A percentile compares a stretch with the other conserved stretches of the same genome.
Evolutionary conservation across 495 filamentous ascomycete genomes (phyloP).

Genomic region (Wilcoxina mikolae): DNA sequence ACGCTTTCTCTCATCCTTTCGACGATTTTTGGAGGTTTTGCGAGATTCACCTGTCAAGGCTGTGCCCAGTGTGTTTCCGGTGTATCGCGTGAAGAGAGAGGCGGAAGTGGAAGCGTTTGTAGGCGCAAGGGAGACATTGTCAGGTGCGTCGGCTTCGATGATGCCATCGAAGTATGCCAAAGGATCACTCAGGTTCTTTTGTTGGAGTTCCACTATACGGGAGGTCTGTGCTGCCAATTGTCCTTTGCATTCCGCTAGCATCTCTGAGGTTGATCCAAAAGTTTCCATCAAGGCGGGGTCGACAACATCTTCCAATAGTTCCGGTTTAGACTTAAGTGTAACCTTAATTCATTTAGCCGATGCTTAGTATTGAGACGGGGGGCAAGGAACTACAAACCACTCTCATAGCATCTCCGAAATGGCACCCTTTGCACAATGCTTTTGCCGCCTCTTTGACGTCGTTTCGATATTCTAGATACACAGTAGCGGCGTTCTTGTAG

Average conservation of each 20-base stretch:
- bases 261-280: conserved; percentile 63
- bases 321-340: conserved; percentile 24
- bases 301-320: conserved; percentile 44
- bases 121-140: conserved; percentile 81
- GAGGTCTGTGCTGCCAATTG: conserved; percentile 75
- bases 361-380: conserved; percentile 7
- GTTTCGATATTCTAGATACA: conserved; percentile 65
- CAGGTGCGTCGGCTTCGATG: conserved; percentile 54
- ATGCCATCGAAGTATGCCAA: conserved; percentile 37
- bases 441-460: conserved; percentile 52
- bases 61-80: conserved; percentile 53
- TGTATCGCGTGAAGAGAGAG: conserved; percentile 84
- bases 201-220: conserved; percentile 63
- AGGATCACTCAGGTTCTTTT: conserved; percentile 67
- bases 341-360: conserved; percentile 4
- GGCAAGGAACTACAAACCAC: conserved; percentile 32
- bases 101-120: conserved; percentile 66
- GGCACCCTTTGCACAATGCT: conserved; percentile 66
- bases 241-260: conserved; percentile 76
- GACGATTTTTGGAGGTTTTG: conserved; percentile 66
- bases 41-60: conserved; percentile 48
- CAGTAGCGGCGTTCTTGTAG: conserved; percentile 59
- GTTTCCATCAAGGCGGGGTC: conserved; percentile 66
- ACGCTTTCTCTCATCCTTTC: conserved; percentile 83
- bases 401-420: conserved; percentile 70